Base-by-base conservation (phyloP, 1,284 basidiomycete species). In the Trichosporon coremiiforme region DNA sequence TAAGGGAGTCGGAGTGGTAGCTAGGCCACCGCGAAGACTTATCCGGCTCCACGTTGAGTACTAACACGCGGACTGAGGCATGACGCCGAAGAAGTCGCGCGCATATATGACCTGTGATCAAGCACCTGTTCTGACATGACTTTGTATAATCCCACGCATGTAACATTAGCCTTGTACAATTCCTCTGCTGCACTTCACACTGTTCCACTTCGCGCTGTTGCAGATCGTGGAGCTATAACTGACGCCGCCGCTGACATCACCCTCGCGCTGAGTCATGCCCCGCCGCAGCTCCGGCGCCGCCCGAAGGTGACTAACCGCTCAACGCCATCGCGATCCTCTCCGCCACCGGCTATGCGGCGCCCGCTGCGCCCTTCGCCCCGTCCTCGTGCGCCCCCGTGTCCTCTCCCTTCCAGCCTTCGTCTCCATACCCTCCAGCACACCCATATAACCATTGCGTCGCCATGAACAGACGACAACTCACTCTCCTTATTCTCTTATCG, bases 1-100 rank as follows among this genome's bases (percentile, higher is more conserved):
- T 53, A 53, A 53, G 47, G 22, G 47, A 38, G 47, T 53, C 20
- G 47, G 47, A 53, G 47, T 53, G 47, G 47, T 53, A 53, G 47
- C 47, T 53, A 53, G 47, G 47, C 47, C 47, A 53, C 47, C n/a
- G 47, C 47, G 47, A 53, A 7, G 47, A 53, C 47, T 15, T 8
- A 15, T 47, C 4, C 47, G 47, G n/a, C 47, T n/a, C 20, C 20
- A 15, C 2, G 47, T 2, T 9, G 47, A 53, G 33, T 53, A 53
- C 47, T 53, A 9, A 53, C 20, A 17, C 17, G 47, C 47, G 47
- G 47, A 20, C 47, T 4, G 47, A 53, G 47, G 47, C 20, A 22
- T 5, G 10, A 22, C 8, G 20, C 47, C 47, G 47, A 53, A 12
- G 47, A 53, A 2, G 33, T 33, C 8, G 33, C 33, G 33, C 33